Evolutionary conservation across 768 basidiomycete genomes (phyloP), one percentile per base, ranked within the genome.

Genomic region (Trametes coccinea): DNA sequence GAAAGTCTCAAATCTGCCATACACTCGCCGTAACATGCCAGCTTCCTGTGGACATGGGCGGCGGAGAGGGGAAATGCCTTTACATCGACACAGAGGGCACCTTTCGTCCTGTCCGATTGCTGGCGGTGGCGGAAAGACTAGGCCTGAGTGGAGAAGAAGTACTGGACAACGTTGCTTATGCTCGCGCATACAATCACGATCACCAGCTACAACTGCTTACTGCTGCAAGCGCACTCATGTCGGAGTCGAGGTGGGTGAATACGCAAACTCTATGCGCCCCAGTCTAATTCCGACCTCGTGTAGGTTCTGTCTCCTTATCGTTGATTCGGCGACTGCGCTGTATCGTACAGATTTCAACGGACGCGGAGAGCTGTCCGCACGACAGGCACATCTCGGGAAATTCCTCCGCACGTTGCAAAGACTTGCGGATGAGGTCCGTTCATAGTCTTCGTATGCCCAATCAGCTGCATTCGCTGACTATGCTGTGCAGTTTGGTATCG

Each of bases 11-110:
- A 71, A 83, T 99, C 49, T 98, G 97, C 72, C 97, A 99, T 72
- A 98, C 96, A 0, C 86, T 99, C 48, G 95, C 97, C 3, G 97
- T 98, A 10, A 98, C 97, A 4, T 99, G 97, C 71, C 96, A 98
- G 77, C 83, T 98, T 13, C 97, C 97, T 2, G 90, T 95, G 45
- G 89, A 85, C 69, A 98, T 98, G 95, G 96, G 97, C 17, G 97
- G 97, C 14, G 97, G 97, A 11, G 97, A 99, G 76, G 97, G 97
- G 41, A 99, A 99, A 77, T 98, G 96, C 71, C 79, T 99, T 47
- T 99, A 97, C 75, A 98, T 99, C 76, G 97, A 99, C 74, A 98
- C 97, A 0, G 97, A 99, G 71, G 96, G 96, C 30, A 99, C 97
- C 8, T 99, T 99, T 80, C 94, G 97, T 67, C 97, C 97, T 22